Conservation (phyloP, 192 early-diverging fungal species). For the Dispira simplex region DNA sequence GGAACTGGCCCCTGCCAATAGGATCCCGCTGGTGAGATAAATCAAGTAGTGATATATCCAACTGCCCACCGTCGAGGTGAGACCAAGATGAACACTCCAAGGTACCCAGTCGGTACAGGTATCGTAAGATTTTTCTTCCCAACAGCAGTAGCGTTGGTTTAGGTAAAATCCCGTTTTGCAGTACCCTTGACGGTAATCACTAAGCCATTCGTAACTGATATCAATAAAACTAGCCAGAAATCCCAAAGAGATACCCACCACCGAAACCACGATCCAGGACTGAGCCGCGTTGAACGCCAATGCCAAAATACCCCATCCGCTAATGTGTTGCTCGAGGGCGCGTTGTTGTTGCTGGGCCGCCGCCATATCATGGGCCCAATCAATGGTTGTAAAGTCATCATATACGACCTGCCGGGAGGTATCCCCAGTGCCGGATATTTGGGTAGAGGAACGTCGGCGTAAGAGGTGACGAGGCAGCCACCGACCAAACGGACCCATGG, state of each 20-base stretch:
- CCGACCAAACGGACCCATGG: too few relatives aligned
- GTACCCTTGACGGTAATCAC: constrained; percentile 8
- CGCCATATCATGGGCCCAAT: constrained; percentile 3
- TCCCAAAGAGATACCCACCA: not conserved
- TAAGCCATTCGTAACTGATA: constrained; percentile 12
- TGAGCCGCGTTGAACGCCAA: constrained; percentile 1
- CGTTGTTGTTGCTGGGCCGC: not conserved
- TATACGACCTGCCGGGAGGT: not conserved
- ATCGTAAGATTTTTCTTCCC: constrained; percentile 7
- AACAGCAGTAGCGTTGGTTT: constrained; percentile 11
- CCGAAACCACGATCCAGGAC: not conserved
- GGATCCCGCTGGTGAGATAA: constrained; percentile 9
- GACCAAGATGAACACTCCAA: not conserved
- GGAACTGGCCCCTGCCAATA: constrained; percentile 61
- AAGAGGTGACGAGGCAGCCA: too few relatives aligned
- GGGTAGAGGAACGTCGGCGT: too few relatives aligned
- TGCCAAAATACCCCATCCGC: not conserved
- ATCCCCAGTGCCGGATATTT: not conserved
- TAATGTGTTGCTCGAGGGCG: not conserved
- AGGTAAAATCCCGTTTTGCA: constrained; percentile 12
- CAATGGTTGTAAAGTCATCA: constrained; percentile 2
- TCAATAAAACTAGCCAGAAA: constrained; percentile 11
- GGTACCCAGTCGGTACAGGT: not conserved
- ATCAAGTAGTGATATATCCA: constrained; percentile 11
- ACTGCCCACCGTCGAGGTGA: not conserved